Conservation (phyloP, 306 rosid genomes). For the Alnus rubra region DNA sequence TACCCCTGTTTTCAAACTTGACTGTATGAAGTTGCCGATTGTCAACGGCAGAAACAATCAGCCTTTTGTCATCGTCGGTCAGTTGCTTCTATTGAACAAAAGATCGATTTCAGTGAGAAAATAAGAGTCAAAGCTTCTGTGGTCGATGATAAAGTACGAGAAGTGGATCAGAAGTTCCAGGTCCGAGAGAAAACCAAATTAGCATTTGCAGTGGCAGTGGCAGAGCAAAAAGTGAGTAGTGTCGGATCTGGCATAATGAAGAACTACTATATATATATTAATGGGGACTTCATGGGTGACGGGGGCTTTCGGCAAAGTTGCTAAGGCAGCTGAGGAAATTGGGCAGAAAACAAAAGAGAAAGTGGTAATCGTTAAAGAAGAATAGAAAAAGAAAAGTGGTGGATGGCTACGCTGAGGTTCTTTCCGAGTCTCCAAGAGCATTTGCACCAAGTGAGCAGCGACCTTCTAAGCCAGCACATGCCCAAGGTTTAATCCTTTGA, state of each 20-base stretch:
- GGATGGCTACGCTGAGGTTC: constrained; percentile 58
- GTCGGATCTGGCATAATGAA: constrained; percentile 98
- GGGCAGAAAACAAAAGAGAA: constrained; percentile 89
- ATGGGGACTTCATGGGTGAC: constrained; percentile 87
- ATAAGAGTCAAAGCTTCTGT: constrained; percentile 71
- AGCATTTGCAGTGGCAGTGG: constrained; percentile 67
- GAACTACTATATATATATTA: constrained; percentile 70
- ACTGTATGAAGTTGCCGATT: no score
- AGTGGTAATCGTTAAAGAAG: constrained; percentile 59
- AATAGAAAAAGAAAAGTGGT: constrained; percentile 52
- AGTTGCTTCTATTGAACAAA: constrained; percentile 83
- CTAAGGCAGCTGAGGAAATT: constrained; percentile 92
- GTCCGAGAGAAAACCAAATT: constrained; percentile 94
- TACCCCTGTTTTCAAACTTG: no score
- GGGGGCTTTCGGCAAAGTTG: constrained; percentile 74
- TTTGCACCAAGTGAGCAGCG: constrained; percentile 52
- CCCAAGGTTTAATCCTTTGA: constrained; percentile 85
- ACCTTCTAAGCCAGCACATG: constrained; percentile 72
- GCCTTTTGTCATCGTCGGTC: no score
- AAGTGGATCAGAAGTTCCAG: constrained; percentile 92
- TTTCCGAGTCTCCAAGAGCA: constrained; percentile 68
- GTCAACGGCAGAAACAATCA: no score
- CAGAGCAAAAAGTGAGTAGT: constrained; percentile 79
- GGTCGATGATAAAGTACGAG: constrained; percentile 80
- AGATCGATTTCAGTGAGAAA: constrained; percentile 81